These are phyloP conservation scores for Metschnikowia kofuensis DNA, from an alignment of 805 yeast genomes.

Conservation along the genomic window DNA sequence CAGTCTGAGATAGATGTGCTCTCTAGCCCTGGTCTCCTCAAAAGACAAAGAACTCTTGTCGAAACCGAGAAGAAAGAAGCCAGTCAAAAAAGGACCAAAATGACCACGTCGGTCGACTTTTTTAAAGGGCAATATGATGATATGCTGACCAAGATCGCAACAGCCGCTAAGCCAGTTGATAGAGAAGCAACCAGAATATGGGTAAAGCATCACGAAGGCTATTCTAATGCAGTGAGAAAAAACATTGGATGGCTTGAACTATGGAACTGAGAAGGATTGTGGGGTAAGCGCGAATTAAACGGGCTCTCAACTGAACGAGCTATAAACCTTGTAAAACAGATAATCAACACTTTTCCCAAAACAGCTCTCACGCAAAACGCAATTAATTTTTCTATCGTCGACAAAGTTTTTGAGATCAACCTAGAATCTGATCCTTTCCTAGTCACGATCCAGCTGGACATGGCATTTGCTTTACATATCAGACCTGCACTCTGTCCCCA, in stretches of 20 bases:
- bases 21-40: conserved; percentile 20
- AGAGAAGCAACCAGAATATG: conserved; percentile 43
- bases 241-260: conserved; percentile 74
- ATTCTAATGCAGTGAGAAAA: conserved; percentile 85
- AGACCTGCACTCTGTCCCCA: conserved; percentile 2
- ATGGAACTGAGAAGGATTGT: conserved; percentile 34
- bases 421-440: too few relatives aligned
- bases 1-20: conserved; percentile 32
- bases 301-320: too few relatives aligned
- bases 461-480: neutral
- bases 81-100: conserved; percentile 18
- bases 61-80: conserved; percentile 13
- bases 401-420: too few relatives aligned
- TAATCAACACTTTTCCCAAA: too few relatives aligned
- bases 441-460: too few relatives aligned
- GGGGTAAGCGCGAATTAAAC: neutral
- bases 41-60: conserved; percentile 11
- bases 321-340: too few relatives aligned
- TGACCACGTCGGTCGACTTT: conserved; percentile 35
- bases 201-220: conserved; percentile 93
- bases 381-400: too few relatives aligned
- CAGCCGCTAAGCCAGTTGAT: conserved; percentile 6
- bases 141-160: conserved; percentile 24
- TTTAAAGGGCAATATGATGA: conserved; percentile 38
- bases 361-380: too few relatives aligned